These are phyloP conservation scores for Sophora flavescens DNA, from an alignment of 306 rosid species.

Conservation along the genomic window DNA sequence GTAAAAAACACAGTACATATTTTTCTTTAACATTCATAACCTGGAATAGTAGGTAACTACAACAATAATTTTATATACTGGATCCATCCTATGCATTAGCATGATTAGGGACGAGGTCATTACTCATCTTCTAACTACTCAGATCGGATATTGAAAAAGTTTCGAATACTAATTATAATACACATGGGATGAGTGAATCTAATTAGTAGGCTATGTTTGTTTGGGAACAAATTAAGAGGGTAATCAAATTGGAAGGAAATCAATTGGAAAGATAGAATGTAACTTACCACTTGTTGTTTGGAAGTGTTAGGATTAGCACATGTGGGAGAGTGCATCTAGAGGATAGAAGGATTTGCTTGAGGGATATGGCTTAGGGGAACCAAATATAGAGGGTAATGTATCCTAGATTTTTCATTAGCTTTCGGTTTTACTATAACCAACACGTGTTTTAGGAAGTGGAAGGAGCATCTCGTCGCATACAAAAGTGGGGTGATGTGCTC, in stretches of 20 bases:
- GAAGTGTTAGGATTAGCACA: no score
- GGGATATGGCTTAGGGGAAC: no score
- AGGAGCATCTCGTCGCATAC: no score
- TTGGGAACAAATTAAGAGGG: neutral
- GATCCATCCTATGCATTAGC: neutral
- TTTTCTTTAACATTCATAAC: constrained; percentile 11
- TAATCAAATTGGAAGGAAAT: neutral
- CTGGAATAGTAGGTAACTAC: constrained; percentile 1
- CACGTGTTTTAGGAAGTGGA: no score
- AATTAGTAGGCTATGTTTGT: neutral
- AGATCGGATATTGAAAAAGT: neutral
- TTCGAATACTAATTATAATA: neutral
- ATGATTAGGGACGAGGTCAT: neutral
- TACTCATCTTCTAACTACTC: neutral
- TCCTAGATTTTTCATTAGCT: no score
- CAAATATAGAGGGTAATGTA: no score
- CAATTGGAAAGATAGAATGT: neutral
- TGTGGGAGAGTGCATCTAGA: no score
- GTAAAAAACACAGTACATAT: neutral
- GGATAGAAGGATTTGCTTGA: no score
- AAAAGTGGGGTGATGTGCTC: no score
- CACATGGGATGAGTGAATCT: neutral
- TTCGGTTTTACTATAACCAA: no score
- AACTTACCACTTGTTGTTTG: neutral
- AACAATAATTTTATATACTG: neutral